Percentiles rank a stretch among this genome's conserved stretches.
Conservation (phyloP, 2,329 filamentous ascomycete species). For the Ceratocystis harringtonii region DNA sequence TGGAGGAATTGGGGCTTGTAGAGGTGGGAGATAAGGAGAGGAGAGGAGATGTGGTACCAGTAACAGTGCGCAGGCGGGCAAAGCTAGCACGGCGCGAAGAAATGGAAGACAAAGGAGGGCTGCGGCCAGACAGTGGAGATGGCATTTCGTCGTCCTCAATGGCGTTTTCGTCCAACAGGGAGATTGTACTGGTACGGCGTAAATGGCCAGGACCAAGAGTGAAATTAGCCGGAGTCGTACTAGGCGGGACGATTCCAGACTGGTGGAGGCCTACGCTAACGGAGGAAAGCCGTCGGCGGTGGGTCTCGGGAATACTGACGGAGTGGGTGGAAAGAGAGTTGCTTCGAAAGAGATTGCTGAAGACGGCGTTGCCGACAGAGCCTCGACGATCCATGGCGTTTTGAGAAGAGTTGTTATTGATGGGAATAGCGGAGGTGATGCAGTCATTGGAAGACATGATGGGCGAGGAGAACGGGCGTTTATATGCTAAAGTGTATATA, state of each 20-base stretch:
- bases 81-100: conserved; percentile 15
- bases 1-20: neutral
- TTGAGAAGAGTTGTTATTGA: conserved; percentile 22
- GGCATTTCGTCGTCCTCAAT: conserved; percentile 52
- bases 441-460: conserved; percentile 12
- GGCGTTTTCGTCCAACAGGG: conserved; percentile 55
- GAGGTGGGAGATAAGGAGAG: neutral
- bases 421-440: conserved; percentile 17
- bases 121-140: conserved; percentile 19
- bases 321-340: conserved; percentile 35
- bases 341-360: conserved; percentile 45
- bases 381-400: conserved; percentile 34
- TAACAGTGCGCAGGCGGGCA: conserved; percentile 12
- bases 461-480: neutral
- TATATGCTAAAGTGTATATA: too few species aligned
- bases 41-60: conserved; percentile 14
- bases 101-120: conserved; percentile 7
- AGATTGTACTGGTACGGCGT: conserved; percentile 53
- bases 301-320: conserved; percentile 36
- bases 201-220: conserved; percentile 24
- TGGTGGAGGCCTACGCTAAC: conserved; percentile 4
- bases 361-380: conserved; percentile 41
- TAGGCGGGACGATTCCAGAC: conserved; percentile 25
- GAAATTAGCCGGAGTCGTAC: conserved; percentile 30
- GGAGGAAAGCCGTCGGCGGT: conserved; percentile 44